Percentiles rank a stretch among this genome's conserved stretches.
Evolutionary conservation across 176 grass and related monocot genomes (phyloP).

Genomic region (Hsuehochloa calcarea): DNA sequence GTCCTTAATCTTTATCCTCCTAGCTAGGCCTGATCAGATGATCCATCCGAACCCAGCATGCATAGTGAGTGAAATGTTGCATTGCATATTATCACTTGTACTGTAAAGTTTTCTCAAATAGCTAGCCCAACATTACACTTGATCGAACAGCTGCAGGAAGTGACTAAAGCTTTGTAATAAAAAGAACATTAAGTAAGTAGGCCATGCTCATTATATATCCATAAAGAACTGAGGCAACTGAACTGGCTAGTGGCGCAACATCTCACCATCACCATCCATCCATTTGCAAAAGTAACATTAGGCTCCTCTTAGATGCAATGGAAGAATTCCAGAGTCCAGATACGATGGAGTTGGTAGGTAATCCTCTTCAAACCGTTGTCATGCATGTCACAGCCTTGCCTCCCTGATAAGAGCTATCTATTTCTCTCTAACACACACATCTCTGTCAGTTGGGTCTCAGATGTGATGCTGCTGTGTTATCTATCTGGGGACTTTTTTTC

Average conservation of each 20-base stretch:
- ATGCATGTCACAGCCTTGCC: neutral
- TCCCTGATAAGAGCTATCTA: slow-evolving; percentile 17
- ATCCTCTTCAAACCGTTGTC: slow-evolving; percentile 32
- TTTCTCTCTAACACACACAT: neutral
- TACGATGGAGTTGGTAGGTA: slow-evolving; percentile 24
- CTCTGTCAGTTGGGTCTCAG: too few relatives aligned
- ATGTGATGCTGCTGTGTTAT: too few relatives aligned
- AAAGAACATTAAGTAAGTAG: neutral
- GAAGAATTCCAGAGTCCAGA: neutral
- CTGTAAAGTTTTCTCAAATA: neutral
- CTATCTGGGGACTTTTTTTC: too few relatives aligned
- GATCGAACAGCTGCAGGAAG: neutral
- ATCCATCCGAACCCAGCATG: neutral
- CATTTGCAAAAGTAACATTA: slow-evolving; percentile 11
- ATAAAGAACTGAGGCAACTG: neutral
- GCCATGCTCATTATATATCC: neutral
- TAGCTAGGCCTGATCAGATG: neutral
- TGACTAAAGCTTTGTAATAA: neutral
- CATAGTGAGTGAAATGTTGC: neutral
- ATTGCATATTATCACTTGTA: neutral
- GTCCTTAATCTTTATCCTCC: neutral
- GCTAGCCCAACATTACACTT: neutral
- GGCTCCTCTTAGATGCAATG: neutral
- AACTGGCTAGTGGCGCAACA: slow-evolving; percentile 1
- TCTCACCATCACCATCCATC: slow-evolving; percentile 4